A percentile compares a stretch with the other conserved stretches of the same genome.
phyloP scores from a whole-genome alignment of 345 rosid species.

The Sonneratia alba region DNA sequence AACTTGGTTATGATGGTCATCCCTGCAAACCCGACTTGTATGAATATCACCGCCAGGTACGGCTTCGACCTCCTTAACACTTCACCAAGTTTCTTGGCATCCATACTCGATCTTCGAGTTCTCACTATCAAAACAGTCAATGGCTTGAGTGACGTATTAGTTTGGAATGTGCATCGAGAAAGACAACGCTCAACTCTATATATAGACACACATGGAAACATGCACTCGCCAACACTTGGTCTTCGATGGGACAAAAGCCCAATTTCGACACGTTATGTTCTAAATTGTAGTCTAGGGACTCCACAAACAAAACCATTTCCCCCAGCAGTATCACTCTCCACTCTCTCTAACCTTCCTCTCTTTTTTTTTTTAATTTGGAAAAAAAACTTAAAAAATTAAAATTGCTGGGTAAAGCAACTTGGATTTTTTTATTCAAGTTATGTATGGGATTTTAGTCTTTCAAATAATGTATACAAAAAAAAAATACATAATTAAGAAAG shows the following conservation, averaged over 20 bases:
- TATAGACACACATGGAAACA: neutral
- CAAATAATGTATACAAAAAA: too few species aligned
- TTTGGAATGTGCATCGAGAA: neutral
- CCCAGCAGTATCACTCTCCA: neutral
- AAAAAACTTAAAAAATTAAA: neutral
- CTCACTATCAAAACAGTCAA: neutral
- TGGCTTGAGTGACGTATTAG: neutral
- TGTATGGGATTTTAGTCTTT: too few species aligned
- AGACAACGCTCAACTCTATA: neutral
- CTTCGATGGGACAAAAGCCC: neutral
- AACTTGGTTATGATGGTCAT: constrained; percentile 42
- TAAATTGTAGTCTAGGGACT: constrained; percentile 20
- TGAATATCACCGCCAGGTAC: constrained; percentile 37
- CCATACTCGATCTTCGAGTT: neutral
- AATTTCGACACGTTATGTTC: constrained; percentile 14
- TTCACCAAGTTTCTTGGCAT: neutral
- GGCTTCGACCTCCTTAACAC: constrained; percentile 25
- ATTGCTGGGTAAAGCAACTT: neutral
- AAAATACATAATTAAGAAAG: neutral
- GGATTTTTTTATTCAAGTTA: too few species aligned
- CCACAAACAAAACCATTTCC: constrained; percentile 16
- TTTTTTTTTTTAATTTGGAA: neutral
- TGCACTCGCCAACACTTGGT: neutral
- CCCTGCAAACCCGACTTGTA: constrained; percentile 55
- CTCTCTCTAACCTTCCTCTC: neutral